Percentiles rank a stretch among this genome's conserved stretches.
phyloP scores from a whole-genome alignment of 1,139 yeast genomes.

The Saccharomyces hybrid region DNA sequence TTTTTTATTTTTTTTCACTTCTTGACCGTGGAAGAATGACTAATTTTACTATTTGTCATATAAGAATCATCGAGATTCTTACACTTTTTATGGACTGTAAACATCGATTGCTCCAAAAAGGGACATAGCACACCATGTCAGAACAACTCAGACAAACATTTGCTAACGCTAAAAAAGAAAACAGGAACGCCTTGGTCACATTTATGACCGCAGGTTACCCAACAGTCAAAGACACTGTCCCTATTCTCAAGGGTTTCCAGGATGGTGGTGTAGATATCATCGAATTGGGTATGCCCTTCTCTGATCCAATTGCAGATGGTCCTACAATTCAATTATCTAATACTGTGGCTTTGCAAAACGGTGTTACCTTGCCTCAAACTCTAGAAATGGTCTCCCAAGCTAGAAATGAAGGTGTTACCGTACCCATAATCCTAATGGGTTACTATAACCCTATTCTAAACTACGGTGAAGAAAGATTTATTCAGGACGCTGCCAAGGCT shows the following conservation, averaged over 20 bases:
- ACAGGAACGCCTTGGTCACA: conserved; percentile 83
- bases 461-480: conserved; percentile 81
- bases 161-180: conserved; percentile 59
- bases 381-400: conserved; percentile 69
- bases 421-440: conserved; percentile 92
- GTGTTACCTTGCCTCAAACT: conserved; percentile 61
- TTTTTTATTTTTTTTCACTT: neutral
- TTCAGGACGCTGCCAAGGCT: conserved; percentile 66
- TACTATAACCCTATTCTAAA: conserved; percentile 89
- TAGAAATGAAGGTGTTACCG: conserved; percentile 71
- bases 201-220: conserved; percentile 96
- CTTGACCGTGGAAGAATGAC: neutral
- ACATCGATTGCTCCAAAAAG: neutral
- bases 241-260: conserved; percentile 79
- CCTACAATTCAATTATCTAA: conserved; percentile 91
- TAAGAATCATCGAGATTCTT: neutral
- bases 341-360: conserved; percentile 68
- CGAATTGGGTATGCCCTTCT: conserved; percentile 91
- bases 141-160: conserved; percentile 62
- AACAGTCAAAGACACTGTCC: conserved; percentile 75
- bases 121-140: conserved; percentile 41
- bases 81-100: neutral
- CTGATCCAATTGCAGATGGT: conserved; percentile 99
- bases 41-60: neutral
- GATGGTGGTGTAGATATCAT: conserved; percentile 92